A percentile compares a stretch with the other conserved stretches of the same genome.
Evolutionary conservation across 768 basidiomycete species (phyloP).

Genomic region (Lentinula aciculospora): DNA sequence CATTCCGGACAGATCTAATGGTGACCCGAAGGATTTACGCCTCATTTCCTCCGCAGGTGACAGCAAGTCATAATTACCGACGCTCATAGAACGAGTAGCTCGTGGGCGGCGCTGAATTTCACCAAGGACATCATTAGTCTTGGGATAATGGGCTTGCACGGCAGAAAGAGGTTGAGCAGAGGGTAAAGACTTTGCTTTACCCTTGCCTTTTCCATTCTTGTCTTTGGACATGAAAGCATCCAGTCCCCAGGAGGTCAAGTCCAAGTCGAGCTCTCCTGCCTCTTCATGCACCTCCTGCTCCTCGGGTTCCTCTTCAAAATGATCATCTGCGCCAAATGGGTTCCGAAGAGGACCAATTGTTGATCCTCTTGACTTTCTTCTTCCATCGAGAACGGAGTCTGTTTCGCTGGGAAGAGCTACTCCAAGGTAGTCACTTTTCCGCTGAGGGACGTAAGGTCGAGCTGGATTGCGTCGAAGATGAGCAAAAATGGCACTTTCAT

Average conservation of each 20-base stretch:
- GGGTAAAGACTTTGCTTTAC: conserved; percentile 33
- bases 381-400: conserved; percentile 41
- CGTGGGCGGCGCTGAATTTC: conserved; percentile 25
- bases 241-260: conserved; percentile 80
- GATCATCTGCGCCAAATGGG: conserved; percentile 66
- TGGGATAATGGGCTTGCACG: conserved; percentile 37
- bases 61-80: conserved; percentile 55
- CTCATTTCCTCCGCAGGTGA: conserved; percentile 32
- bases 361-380: conserved; percentile 47
- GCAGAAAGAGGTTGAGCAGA: conserved; percentile 33
- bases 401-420: conserved; percentile 62
- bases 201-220: conserved; percentile 41
- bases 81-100: conserved; percentile 58
- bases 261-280: conserved; percentile 58
- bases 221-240: conserved; percentile 72
- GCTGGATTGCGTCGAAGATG: conserved; percentile 53
- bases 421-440: conserved; percentile 64
- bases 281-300: conserved; percentile 45
- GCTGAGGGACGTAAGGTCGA: conserved; percentile 33
- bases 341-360: conserved; percentile 52
- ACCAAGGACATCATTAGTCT: conserved; percentile 32
- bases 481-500: conserved; percentile 85
- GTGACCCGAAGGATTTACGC: conserved; percentile 53
- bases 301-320: conserved; percentile 39
- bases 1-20: conserved; percentile 47